Percentiles rank a stretch among this genome's conserved stretches.
Evolutionary conservation across 805 yeast genomes (phyloP).

Genomic region (Candida coleopterorum): DNA sequence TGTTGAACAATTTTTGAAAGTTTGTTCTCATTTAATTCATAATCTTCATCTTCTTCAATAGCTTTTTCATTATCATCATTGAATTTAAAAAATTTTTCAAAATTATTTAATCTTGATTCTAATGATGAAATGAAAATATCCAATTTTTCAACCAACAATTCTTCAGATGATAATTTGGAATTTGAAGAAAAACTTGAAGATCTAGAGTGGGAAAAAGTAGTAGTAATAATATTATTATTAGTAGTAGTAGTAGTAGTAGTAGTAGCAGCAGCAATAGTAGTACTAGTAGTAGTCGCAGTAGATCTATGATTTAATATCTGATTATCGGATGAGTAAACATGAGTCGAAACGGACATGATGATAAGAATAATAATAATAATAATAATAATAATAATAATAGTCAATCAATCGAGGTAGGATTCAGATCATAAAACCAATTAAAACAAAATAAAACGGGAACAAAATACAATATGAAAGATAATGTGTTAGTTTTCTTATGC

Average conservation of each 20-base stretch:
- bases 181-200: conserved; percentile 4
- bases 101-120: conserved; percentile 35
- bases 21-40: conserved; percentile 3
- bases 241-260: conserved; percentile 1
- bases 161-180: conserved; percentile 26
- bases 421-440: too few relatives aligned
- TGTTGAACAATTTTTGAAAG: too few relatives aligned
- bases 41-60: not conserved
- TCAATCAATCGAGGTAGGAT: too few relatives aligned
- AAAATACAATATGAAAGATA: too few relatives aligned
- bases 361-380: too few relatives aligned
- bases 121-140: conserved; percentile 39
- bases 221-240: not conserved
- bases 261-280: not conserved
- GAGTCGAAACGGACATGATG: not conserved
- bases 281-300: too few relatives aligned
- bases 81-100: conserved; percentile 36
- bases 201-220: not conserved
- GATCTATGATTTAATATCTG: too few relatives aligned
- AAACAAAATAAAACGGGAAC: too few relatives aligned
- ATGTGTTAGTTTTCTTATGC: too few relatives aligned
- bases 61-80: conserved; percentile 6
- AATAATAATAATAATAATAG: too few relatives aligned
- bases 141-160: conserved; percentile 34
- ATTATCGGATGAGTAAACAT: too few relatives aligned